Evolutionary conservation across 306 rosid species (phyloP), one percentile per base, ranked within the genome.

Genomic region (Lotus japonicus): DNA sequence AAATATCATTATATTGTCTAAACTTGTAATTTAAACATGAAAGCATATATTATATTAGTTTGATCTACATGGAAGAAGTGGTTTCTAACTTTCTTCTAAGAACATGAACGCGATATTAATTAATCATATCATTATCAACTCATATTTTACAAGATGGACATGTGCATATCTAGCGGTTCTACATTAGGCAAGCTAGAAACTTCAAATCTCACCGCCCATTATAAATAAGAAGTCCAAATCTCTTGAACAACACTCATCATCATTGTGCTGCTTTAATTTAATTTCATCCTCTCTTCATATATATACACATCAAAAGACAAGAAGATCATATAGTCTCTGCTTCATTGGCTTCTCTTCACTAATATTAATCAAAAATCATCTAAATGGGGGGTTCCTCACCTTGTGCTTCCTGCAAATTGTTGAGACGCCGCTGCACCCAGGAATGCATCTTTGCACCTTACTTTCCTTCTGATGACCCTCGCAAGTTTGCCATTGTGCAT

Each of bases 401-500:
- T 11, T 90, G 96, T 79, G 94, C 95, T 74, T 85, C 91, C 7
- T 90, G 96, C 89, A 87, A 87, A 72, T 45, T 87, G 70, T 70
- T 90, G 83, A 80, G 96, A 79, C 91, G 96, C 23, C 94, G 96
- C 16, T 90, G 96, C 79, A 74, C 88, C 55, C 80, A 87, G 48
- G 89, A 85, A 63, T 90, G 96, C 76, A 80, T 84, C 50, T 90
- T 90, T 68, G 89, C 89, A 1, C 96, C 96, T 73, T 90, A 80
- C 28, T 90, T 90, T 72, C 96, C 94, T 45, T 74, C 96, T 0
- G 86, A 87, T 67, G 91, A 90, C 7, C 89, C 89, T 9, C 86
- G 79, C 11, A 90, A 87, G 78, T 90, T 90, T 65, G 84, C 96
- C 80, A 84, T 82, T 79, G 96, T 90, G 26, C 96, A 90, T 79